These are phyloP conservation scores for Neurospora sp. DNA, from an alignment of 495 filamentous ascomycete genomes.

Conservation along the genomic window DNA sequence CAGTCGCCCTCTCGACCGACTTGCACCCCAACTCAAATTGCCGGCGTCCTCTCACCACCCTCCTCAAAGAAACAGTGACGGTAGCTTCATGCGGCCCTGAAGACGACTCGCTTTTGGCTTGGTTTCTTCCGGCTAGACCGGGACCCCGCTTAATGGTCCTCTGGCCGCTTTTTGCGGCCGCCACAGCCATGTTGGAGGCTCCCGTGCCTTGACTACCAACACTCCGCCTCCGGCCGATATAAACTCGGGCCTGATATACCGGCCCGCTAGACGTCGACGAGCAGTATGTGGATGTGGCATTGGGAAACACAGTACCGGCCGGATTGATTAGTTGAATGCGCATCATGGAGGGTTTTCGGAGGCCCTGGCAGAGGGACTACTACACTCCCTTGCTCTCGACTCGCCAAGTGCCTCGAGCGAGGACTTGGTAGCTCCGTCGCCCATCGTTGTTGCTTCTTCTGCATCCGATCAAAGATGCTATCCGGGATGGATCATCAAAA, in stretches of 20 bases:
- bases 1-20: not conserved
- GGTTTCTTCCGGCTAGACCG: not conserved
- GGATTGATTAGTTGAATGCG: not conserved
- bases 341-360: not conserved
- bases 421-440: not conserved
- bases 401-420: not conserved
- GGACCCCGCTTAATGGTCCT: not conserved
- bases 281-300: not conserved
- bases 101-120: not conserved
- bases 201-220: not conserved
- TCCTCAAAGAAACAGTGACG: not conserved
- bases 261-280: not conserved
- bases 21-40: not conserved
- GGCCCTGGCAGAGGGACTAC: not conserved
- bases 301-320: not conserved
- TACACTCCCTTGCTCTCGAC: not conserved
- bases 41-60: not conserved
- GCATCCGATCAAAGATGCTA: not conserved
- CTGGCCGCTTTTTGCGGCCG: not conserved
- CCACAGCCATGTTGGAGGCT: not conserved
- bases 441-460: not conserved
- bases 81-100: not conserved
- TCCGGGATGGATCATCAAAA: not conserved
- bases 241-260: not conserved
- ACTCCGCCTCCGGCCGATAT: not conserved